Evolutionary conservation across 2,329 filamentous ascomycete genomes (phyloP), one percentile per base, ranked within the genome.

Genomic region (Fusarium sp.): DNA sequence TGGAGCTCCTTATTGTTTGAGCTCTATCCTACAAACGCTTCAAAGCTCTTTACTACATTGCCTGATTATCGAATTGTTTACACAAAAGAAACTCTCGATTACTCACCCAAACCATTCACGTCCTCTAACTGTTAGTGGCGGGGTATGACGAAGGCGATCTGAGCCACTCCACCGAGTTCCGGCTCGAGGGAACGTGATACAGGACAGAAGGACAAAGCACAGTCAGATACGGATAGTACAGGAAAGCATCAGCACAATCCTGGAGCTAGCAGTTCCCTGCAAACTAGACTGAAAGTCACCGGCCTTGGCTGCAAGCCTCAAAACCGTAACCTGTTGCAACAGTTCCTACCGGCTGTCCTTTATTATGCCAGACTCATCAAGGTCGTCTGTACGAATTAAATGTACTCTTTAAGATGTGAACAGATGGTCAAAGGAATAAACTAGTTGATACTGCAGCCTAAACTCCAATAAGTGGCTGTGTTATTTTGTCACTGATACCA

Each of bases 71-170:
- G 12, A 11, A 14, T 32, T n/a, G 18, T 30, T 59, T 55, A 46
- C 43, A 51, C 43, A 41, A 58, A 58, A 49, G 46, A 42, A 59
- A 54, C 37, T 32, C 20, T 50, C 46, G 32, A 48, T 40, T 25
- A 46, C 43, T 56, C 66, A 45, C 30, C 27, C 55, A 53, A 53
- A 41, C 34, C 45, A 48, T 54, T 66, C 66, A 48, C 41, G 23
- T 25, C 49, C 34, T 55, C 56, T 41, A 51, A 68, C 49, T 59
- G 8, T 51, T 48, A 46, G 71, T 69, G 71, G 71, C 63, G 68
- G 63, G 68, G 68, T 72, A 73, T 72, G 68, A 73, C 68, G 68
- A 73, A 37, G 70, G 61, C 32, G 61, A 60, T 66, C 65, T 63
- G 63, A 72, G 53, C 68, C 62, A 66, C 59, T 73, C 68, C 62